Base-by-base conservation (phyloP, 2,329 filamentous ascomycete genomes). In the Juglanconis oblonga region DNA sequence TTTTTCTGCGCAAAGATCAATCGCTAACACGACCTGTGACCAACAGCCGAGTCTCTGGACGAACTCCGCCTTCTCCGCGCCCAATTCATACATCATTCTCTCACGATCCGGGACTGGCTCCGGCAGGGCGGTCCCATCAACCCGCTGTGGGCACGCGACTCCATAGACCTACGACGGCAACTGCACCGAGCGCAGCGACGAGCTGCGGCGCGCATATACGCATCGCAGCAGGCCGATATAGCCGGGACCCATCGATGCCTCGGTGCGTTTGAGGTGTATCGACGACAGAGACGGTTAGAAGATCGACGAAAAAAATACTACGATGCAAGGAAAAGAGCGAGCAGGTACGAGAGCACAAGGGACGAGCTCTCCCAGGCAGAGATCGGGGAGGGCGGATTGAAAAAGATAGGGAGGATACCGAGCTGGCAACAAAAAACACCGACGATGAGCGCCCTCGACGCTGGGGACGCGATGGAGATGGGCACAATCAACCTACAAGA, bases 121-220 rank as follows among this genome's bases (percentile, higher is more conserved):
- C 78, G 78, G 47, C 74, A 74, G 33, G 82, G 83, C 63, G 82
- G 82, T 2, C 79, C 82, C 11, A 81, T 85, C 69, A 79, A 84
- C 64, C 77, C 82, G 4, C 69, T 76, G n/a, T 85, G 82, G 83
- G 76, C 80, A 31, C 76, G 75, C 66, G 81, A 85, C 59, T 85
- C 83, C 35, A 72, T 74, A 42, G 64, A 68, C 32, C 75, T 86
- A 32, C 75, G 79, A 55, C 73, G 73, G 47, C 77, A 83, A 54
- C 76, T 87, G 38, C 83, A 86, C 71, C 79, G 81, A 49, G 78
- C 82, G 8, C 83, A 86, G 69, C 84, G 83, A 69, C 81, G 81
- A 52, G 82, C 82, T 9, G 82, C 82, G 33, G 73, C 79, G 56
- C 81, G 83, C 63, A 83, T 87, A 64, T 84, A 82, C 69, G 75